These are phyloP conservation scores for Russula dissimulans DNA, from an alignment of 768 basidiomycete species.

Conservation along the genomic window DNA sequence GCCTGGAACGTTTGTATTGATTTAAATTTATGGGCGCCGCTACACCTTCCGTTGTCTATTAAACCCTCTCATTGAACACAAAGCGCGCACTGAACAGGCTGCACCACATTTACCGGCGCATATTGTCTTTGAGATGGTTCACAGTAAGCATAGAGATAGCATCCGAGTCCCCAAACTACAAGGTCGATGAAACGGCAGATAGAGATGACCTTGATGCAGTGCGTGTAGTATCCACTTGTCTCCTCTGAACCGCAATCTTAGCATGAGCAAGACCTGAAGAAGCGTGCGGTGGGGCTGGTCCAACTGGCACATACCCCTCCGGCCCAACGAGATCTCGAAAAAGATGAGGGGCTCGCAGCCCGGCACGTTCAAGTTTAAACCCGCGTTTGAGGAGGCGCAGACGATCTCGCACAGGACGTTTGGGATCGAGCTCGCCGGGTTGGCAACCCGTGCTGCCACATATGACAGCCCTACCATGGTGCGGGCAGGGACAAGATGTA, in stretches of 20 bases:
- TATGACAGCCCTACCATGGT: conserved; percentile 37
- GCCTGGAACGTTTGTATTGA: too few species aligned
- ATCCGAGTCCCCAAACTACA: conserved; percentile 22
- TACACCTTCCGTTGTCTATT: too few species aligned
- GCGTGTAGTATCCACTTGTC: background rate
- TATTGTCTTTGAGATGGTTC: too few species aligned
- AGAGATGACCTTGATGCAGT: conserved; percentile 16
- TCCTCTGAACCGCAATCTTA: too few species aligned
- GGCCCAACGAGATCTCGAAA: conserved; percentile 80
- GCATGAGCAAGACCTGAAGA: conserved; percentile 45
- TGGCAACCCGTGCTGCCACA: conserved; percentile 51
- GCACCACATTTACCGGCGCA: too few species aligned
- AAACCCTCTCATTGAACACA: too few species aligned
- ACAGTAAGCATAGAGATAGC: background rate
- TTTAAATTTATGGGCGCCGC: too few species aligned
- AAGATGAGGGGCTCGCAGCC: conserved; percentile 49
- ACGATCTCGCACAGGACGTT: conserved; percentile 51
- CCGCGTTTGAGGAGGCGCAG: conserved; percentile 57
- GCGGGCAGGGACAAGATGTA: conserved; percentile 36
- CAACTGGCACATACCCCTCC: conserved; percentile 58
- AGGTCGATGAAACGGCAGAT: conserved; percentile 29
- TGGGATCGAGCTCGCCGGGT: conserved; percentile 79
- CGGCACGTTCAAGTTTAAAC: conserved; percentile 63
- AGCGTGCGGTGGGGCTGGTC: conserved; percentile 63
- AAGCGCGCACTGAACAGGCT: too few species aligned